phyloP scores from a whole-genome alignment of 257 asterid genomes.

The Przewalskia tangutica region DNA sequence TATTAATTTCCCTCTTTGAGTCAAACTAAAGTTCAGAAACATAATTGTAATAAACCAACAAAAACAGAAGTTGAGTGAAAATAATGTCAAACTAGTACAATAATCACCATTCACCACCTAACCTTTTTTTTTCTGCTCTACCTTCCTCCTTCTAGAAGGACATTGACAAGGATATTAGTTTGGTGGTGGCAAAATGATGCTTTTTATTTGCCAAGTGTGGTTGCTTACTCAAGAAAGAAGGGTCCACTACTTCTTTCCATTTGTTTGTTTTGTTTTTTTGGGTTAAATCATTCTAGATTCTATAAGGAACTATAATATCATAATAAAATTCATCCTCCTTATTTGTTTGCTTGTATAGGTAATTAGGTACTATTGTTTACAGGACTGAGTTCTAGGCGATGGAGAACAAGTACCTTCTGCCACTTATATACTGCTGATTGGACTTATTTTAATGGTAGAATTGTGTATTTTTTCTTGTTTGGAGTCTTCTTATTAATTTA shows the following conservation, averaged over 20 bases:
- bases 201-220: not conserved
- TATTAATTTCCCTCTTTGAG: not conserved
- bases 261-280: not conserved
- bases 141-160: not conserved
- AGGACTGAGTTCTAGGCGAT: not conserved
- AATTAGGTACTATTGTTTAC: no score
- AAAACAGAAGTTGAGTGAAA: not conserved
- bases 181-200: not conserved
- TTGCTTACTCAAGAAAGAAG: not conserved
- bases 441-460: not conserved
- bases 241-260: not conserved
- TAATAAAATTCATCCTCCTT: no score
- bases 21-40: not conserved
- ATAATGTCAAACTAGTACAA: not conserved
- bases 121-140: not conserved
- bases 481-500: no score
- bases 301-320: no score
- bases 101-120: not conserved
- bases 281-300: not conserved
- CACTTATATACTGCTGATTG: not conserved
- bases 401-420: not conserved
- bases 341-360: no score
- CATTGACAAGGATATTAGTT: not conserved
- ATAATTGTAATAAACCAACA: not conserved
- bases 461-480: no score